A percentile compares a stretch with the other conserved stretches of the same genome.
phyloP scores from a whole-genome alignment of 2,329 filamentous ascomycete genomes.

The Albifimbria verrucaria region DNA sequence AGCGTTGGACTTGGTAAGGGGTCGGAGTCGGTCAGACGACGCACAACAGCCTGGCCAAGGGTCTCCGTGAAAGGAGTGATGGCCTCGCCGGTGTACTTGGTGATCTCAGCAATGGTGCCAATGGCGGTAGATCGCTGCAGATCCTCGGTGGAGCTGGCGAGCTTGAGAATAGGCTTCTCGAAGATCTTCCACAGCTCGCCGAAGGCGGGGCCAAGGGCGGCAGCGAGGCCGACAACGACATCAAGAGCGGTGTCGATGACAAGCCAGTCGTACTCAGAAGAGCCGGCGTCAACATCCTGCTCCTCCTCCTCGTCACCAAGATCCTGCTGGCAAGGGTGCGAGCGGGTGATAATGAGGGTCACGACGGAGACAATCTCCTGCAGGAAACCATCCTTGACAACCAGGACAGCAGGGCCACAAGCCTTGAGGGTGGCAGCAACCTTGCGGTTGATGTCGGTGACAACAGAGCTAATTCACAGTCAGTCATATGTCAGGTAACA shows the following conservation, averaged over 20 bases:
- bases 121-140: constrained; percentile 88
- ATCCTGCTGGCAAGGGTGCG: constrained; percentile 90
- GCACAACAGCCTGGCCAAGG: constrained; percentile 76
- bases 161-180: constrained; percentile 86
- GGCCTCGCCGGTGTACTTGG: constrained; percentile 76
- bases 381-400: constrained; percentile 64
- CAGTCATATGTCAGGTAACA: constrained; percentile 31
- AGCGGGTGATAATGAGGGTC: constrained; percentile 77
- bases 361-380: constrained; percentile 75
- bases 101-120: constrained; percentile 87
- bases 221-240: constrained; percentile 79
- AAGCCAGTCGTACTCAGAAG: constrained; percentile 96
- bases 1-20: constrained; percentile 90
- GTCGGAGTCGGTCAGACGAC: constrained; percentile 86
- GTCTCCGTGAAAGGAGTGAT: constrained; percentile 76
- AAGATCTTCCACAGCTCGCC: constrained; percentile 93
- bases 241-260: constrained; percentile 93
- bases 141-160: constrained; percentile 78
- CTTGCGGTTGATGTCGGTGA: constrained; percentile 94
- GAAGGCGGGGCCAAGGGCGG: constrained; percentile 77
- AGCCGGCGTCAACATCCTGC: constrained; percentile 67
- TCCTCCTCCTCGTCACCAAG: constrained; percentile 78
- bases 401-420: constrained; percentile 82
- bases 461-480: constrained; percentile 63
- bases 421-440: constrained; percentile 86